phyloP scores from a whole-genome alignment of 208 protist species.

The Leishmania lainsoni region DNA sequence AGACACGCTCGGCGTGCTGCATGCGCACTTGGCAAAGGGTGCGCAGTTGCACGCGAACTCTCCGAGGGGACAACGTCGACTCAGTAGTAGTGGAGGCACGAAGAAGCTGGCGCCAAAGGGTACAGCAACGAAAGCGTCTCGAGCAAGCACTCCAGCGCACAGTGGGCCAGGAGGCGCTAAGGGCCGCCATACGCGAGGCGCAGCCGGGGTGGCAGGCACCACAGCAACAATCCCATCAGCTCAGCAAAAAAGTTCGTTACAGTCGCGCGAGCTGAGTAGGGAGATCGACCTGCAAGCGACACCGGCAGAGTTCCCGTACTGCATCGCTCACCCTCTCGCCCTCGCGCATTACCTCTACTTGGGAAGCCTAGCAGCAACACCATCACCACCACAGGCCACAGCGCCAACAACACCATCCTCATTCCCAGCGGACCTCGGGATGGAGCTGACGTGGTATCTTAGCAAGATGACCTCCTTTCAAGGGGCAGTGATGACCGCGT shows the following conservation, averaged over 20 bases:
- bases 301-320: conserved; percentile 16
- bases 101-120: not conserved
- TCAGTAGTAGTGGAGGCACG: conserved; percentile 7
- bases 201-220: not conserved
- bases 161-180: conserved; percentile 2
- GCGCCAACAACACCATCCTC: not conserved
- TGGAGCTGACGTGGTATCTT: conserved; percentile 16
- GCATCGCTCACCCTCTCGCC: not conserved
- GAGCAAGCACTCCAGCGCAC: not conserved
- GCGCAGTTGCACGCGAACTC: not conserved
- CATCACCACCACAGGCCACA: not conserved
- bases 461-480: conserved; percentile 21
- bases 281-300: conserved; percentile 5
- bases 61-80: conserved; percentile 1
- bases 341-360: conserved; percentile 16
- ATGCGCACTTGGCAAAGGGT: conserved; percentile 2
- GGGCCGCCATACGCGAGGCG: conserved; percentile 11
- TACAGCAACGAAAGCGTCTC: conserved; percentile 2
- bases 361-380: not conserved
- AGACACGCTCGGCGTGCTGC: conserved; percentile 19
- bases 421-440: conserved; percentile 3
- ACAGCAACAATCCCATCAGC: not conserved
- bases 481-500: conserved; percentile 7
- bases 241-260: not conserved
- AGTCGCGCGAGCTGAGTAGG: not conserved